Conservation (phyloP, 1,139 yeast species). For the Meyerozyma elateridarum region DNA sequence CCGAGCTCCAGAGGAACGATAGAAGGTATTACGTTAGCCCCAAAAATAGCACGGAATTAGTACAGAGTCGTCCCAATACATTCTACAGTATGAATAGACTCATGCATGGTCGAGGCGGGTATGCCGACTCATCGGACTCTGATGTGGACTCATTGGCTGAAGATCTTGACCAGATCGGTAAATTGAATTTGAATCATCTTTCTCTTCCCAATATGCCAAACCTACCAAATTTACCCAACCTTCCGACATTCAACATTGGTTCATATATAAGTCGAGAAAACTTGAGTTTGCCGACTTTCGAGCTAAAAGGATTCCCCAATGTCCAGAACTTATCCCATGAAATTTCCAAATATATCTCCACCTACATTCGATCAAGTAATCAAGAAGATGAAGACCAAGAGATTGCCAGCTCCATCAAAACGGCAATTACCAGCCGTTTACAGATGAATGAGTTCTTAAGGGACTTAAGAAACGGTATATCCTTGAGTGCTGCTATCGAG, state of each 20-base stretch:
- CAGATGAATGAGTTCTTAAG: slow-evolving; percentile 48
- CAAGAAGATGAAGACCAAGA: slow-evolving; percentile 8
- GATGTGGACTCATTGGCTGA: slow-evolving; percentile 34
- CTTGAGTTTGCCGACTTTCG: slow-evolving; percentile 16
- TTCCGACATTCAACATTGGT: slow-evolving; percentile 15
- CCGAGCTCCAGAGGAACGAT: too few relatives aligned
- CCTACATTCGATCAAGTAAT: slow-evolving; percentile 16
- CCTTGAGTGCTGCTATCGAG: slow-evolving; percentile 50
- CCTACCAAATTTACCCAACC: slow-evolving; percentile 12
- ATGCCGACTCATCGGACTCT: slow-evolving; percentile 17
- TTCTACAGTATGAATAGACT: too few relatives aligned
- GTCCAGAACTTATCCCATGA: slow-evolving; percentile 28
- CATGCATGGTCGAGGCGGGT: too few relatives aligned
- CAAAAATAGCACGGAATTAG: too few relatives aligned
- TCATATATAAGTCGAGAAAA: slow-evolving; percentile 14
- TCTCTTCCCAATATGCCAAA: slow-evolving; percentile 8
- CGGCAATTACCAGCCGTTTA: slow-evolving; percentile 37
- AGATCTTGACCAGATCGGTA: slow-evolving; percentile 45
- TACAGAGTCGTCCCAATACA: too few relatives aligned
- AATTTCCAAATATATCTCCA: slow-evolving; percentile 25
- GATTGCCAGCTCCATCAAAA: slow-evolving; percentile 27
- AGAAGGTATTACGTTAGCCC: too few relatives aligned
- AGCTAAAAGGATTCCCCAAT: slow-evolving; percentile 13
- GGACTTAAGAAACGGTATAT: slow-evolving; percentile 49
- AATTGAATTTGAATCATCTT: slow-evolving; percentile 24